These are phyloP conservation scores for Ceratobasidium sp. DNA, from an alignment of 1,284 basidiomycete genomes.

Conservation along the genomic window DNA sequence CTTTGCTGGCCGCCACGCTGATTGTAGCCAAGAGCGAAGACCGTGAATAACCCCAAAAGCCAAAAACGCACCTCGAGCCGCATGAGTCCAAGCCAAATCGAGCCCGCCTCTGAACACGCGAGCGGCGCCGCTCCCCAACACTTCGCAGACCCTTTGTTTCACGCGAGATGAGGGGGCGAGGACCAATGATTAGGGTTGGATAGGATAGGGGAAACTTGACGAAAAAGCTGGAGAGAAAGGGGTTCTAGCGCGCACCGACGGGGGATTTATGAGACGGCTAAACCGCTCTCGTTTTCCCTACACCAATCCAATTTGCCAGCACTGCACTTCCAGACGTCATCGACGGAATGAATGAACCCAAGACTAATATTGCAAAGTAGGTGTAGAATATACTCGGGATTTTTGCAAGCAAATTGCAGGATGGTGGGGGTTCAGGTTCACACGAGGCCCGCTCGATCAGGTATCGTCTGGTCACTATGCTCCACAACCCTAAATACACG, in stretches of 20 bases:
- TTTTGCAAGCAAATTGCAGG: slow-evolving; percentile 16
- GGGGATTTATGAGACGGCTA: neutral
- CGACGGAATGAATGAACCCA: slow-evolving; percentile 23
- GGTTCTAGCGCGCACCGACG: slow-evolving; percentile 39
- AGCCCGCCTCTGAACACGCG: slow-evolving; percentile 33
- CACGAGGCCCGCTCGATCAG: slow-evolving; percentile 45
- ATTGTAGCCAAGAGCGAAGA: slow-evolving; percentile 25
- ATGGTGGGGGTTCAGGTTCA: slow-evolving; percentile 25
- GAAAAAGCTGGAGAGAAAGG: slow-evolving; percentile 5
- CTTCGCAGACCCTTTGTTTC: slow-evolving; percentile 41
- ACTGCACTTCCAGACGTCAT: slow-evolving; percentile 42
- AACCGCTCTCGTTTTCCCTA: slow-evolving; percentile 24
- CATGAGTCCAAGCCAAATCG: slow-evolving; percentile 41
- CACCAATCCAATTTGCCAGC: too few species aligned
- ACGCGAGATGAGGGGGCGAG: slow-evolving; percentile 1
- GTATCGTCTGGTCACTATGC: slow-evolving; percentile 41
- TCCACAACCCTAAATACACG: slow-evolving; percentile 30
- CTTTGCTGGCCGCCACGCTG: slow-evolving; percentile 27
- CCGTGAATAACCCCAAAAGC: slow-evolving; percentile 12
- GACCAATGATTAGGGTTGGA: slow-evolving; percentile 11
- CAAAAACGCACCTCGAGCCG: slow-evolving; percentile 21
- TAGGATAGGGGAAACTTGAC: slow-evolving; percentile 37
- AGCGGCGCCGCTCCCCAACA: slow-evolving; percentile 26
- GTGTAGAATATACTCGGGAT: slow-evolving; percentile 43
- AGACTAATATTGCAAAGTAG: slow-evolving; percentile 42